Evolutionary conservation across 768 basidiomycete species (phyloP).

Genomic region (Suillus clintonianus): DNA sequence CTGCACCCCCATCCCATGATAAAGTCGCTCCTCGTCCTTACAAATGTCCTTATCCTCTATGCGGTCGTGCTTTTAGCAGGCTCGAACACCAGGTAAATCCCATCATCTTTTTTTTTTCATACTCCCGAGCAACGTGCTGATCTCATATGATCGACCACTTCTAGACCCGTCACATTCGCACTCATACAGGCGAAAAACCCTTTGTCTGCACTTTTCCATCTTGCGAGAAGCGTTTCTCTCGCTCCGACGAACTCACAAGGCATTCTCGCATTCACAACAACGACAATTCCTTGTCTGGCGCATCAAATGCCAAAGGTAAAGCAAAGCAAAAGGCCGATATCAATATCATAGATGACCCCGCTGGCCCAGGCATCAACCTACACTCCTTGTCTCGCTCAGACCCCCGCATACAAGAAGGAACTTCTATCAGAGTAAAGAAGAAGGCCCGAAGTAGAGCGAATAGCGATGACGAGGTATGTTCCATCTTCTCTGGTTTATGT

Average conservation of each 20-base stretch:
- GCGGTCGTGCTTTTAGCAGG: constrained; percentile 93
- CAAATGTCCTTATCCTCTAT: constrained; percentile 92
- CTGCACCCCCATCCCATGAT: constrained; percentile 26
- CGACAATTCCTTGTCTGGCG: constrained; percentile 38
- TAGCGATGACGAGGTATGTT: constrained; percentile 80
- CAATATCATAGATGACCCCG: constrained; percentile 25
- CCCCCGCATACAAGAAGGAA: constrained; percentile 11
- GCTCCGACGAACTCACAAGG: constrained; percentile 97
- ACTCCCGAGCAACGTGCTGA: constrained; percentile 12
- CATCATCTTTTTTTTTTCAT: constrained; percentile 10
- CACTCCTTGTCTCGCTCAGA: constrained; percentile 25
- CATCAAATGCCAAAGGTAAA: constrained; percentile 22
- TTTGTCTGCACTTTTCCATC: constrained; percentile 88
- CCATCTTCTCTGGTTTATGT: constrained; percentile 25
- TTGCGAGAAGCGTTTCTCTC: constrained; percentile 98
- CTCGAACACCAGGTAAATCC: constrained; percentile 86
- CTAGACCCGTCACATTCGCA: constrained; percentile 96
- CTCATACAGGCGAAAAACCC: constrained; percentile 98
- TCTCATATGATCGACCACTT: constrained; percentile 15
- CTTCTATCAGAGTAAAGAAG: constrained; percentile 57
- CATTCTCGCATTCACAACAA: constrained; percentile 92
- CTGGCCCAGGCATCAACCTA: constrained; percentile 21
- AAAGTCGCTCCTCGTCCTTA: constrained; percentile 72
- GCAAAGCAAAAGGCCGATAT: constrained; percentile 32
- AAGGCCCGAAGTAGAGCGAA: constrained; percentile 79